Evolutionary conservation across 192 early-diverging fungal genomes (phyloP), one percentile per base, ranked within the genome.

Genomic region (Gonapodya sp.): DNA sequence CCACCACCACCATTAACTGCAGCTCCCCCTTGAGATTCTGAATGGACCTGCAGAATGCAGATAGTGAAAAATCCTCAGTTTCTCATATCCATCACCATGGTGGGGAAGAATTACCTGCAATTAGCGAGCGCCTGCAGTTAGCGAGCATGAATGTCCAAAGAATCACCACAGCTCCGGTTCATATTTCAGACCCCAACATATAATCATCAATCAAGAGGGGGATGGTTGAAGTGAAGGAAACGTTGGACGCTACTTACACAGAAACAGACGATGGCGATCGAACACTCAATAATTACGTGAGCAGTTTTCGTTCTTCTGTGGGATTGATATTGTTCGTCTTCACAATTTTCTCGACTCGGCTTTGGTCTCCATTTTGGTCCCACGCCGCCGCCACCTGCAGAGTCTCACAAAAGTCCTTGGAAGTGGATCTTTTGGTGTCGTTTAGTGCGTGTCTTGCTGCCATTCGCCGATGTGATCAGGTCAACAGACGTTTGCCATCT

Each of bases 381-480:
- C 34, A 0, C 8, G 35, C 1, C 31, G 18, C 30, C 35, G 8
- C n/a, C 78, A 1, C 35, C 31, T 77, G 34, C n/a, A 81, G 80
- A 34, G 33, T 16, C 78, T 81, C 8, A 88, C 88, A 80, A 84
- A 90, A 73, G 88, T 90, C 80, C 91, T 99, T 46, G 97, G 97
- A 16, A 85, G 88, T 31, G 97, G 97, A 31, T 89, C 93, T 36
- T 99, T 92, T 85, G 97, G 97, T 34, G 94, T 91, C 1, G 97
- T 99, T 31, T 36, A 35, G 80, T 81, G 78, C 35, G 34, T 31
- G n/a, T n/a, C 34, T 81, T 14, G 14, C n/a, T 81, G 64, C 8
- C 78, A 73, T 80, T 35, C 16, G 8, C 8, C 75, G 75, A 16
- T 34, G 18, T 31, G 75, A 34, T 18, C 16, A 16, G 16, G 64